Base-by-base conservation (phyloP, 345 rosid species). In the Viola odorata region DNA sequence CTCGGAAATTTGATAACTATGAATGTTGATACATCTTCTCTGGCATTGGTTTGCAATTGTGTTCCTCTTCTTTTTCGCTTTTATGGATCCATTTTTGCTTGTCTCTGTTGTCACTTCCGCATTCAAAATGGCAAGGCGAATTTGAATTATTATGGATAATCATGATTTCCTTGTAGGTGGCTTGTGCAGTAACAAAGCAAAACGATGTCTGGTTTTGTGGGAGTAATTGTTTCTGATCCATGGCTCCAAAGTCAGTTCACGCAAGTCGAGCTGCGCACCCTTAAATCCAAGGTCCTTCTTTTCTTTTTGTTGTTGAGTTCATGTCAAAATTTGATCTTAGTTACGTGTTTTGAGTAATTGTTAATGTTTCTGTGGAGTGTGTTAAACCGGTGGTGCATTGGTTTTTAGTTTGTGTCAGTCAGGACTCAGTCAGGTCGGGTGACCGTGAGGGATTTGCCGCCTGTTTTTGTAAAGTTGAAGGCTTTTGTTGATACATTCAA, bases 191-290 rank as follows among this genome's bases (percentile, higher is more conserved):
- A 41, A 42, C 16, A 61, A 38, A 41, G 41, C 37, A 45, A 61
- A 50, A 66, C 51, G 9, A 94, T 94, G 99, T 79, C 99, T 68
- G 77, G 88, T 80, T 94, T 81, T 77, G 91, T 78, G 67, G 99
- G 99, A 55, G 94, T 94, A 37, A 63, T 84, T 57, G 96, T 94
- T 65, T 88, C 97, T 74, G 99, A 94, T 90, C 91, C 86, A 72
- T 82, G 88, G 97, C 88, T 94, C 62, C 99, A 94, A 54, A 81
- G 99, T 75, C 96, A 94, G 72, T 94, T 94, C 86, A 94, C 99
- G 55, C 99, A 94, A 79, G 99, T 95, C n/a, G 95, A 95, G 75
- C 79, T 91, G 13, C 97, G 97, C 11, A 81, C 92, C 49, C 96
- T 95, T 50, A 95, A 95, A 79, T 86, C 99, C 55, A 85, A 83